Evolutionary conservation across 345 rosid genomes (phyloP), one percentile per base, ranked within the genome.

Genomic region (Combretum micranthum): DNA sequence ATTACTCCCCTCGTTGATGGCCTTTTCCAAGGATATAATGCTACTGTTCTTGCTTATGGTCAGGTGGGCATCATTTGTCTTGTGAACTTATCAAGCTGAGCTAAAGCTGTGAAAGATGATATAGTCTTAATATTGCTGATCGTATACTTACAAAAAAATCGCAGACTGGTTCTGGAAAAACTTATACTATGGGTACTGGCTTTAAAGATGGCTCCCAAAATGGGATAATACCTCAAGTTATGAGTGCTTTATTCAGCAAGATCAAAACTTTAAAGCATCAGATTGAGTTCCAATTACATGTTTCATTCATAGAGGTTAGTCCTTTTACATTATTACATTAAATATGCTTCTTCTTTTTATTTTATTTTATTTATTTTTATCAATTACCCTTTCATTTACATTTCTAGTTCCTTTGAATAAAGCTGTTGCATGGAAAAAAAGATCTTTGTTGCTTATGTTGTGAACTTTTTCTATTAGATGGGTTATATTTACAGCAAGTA

Each of bases 151-250:
- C 5, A 32, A 32, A 32, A 32, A 20, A 56, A 45, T 64, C 75
- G 70, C 84, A 93, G 95, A 93, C 99, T 6, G 99, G 99, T 66
- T 93, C 99, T 0, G 99, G 99, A 37, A 93, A 93, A 81, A 93
- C 99, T 20, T 93, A 93, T 61, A 93, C 99, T 23, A 93, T 93
- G 99, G 99, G 99, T 42, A 93, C 99, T 42, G 88, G 95, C 59
- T 82, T 77, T 65, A 83, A 82, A 77, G 95, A 90, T 73, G 90
- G 84, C 58, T 62, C 46, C 73, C 92, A 83, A 70, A 72, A 85
- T 0, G 97, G 99, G 45, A 74, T 93, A 61, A 68, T 93, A 64
- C 95, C 96, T 71, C 87, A 67, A 75, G 99, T 90, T 54, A 87
- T 93, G 99, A 85, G 77, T 61, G 75, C 83, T 72, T 67, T 93